Evolutionary conservation across 106 monocot genomes (phyloP), one percentile per base, ranked within the genome.

Genomic region (Allium cepa): DNA sequence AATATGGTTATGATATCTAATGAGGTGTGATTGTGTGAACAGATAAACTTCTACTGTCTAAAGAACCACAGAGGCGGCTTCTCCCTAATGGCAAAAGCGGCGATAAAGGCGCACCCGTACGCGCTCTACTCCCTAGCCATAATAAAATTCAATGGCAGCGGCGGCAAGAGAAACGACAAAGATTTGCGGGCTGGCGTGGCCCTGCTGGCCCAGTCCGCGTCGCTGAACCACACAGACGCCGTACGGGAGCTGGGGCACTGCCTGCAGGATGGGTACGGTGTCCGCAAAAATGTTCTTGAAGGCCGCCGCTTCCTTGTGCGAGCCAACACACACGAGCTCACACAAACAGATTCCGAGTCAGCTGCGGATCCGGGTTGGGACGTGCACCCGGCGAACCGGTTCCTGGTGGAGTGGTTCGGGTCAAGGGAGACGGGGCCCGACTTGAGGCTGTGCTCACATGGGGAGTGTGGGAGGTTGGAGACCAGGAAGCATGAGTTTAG

Each of bases 401-500:
- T 86, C 53, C 8, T 86, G 72, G 59, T 62, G 10, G 81, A 86
- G 14, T 86, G 75, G 75, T 75, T 75, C 10, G 67, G 47, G 68
- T 5, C 9, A 11, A 48, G 10, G 14, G 50, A 28, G 59, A 47
- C 27, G 0, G 50, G 46, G 10, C 14, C 1, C 0, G 57, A 53
- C 9, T 18, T 83, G 69, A 71, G 87, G 78, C 13, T 88, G 47
- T 88, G 83, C 64, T 80, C 78, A 3, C 60, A 81, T n/a, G 46
- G 9, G 3, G 66, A 63, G 11, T 88, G 88, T 53, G 83, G 88
- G 7, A 63, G 88, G 73, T 79, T 78, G 58, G 81, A 83, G 83
- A 83, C 78, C 51, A 72, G 88, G 67, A 45, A 53, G 66, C 78
- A 81, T 22, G 88, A 88, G 81, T 88, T 88, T 67, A 55, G 78